Evolutionary conservation across 2,329 filamentous ascomycete species (phyloP), one percentile per base, ranked within the genome.

Genomic region (Ustulina deusta): DNA sequence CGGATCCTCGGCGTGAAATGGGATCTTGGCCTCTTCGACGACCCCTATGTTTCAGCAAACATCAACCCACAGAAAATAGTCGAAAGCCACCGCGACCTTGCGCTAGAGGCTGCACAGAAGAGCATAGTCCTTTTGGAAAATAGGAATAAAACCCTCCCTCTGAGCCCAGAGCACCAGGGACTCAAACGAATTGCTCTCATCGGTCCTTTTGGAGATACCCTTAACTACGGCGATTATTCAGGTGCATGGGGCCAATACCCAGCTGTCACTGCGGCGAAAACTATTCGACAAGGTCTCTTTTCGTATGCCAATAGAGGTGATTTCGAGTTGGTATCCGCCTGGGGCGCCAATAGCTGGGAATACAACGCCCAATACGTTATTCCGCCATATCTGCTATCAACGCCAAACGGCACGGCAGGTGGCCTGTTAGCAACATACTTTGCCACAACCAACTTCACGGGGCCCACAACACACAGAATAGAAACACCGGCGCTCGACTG

Each of bases 191-290:
- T 83, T 20, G 81, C 81, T 2, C 74, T 83, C 6, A 74, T 83
- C 13, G 82, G 82, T 0, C 81, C 82, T 1, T 83, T 81, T 63
- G 62, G 75, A 2, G 81, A 83, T 61, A 75, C 74, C 7, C 74
- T 83, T 48, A 83, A 83, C 68, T 83, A 81, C 67, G 81, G 82
- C 2, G 81, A 80, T 61, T 83, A 83, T 63, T 82, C 81, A 1
- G 81, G 81, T 1, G 71, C 76, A 66, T 83, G 78, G 73, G 82
- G 81, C 0, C 78, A 79, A 49, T 80, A 79, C 55, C 82, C 81
- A 1, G 78, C 79, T 0, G 68, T 77, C 0, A 71, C 69, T n/a
- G 73, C 78, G 15, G 79, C 81, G 1, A 77, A 75, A 29, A 83
- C 82, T 0, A 74, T 83, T 0, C 76, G 80, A 0, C 76, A 83